phyloP scores from a whole-genome alignment of 2,329 filamentous ascomycete genomes.

The Emergomyces africanus region DNA sequence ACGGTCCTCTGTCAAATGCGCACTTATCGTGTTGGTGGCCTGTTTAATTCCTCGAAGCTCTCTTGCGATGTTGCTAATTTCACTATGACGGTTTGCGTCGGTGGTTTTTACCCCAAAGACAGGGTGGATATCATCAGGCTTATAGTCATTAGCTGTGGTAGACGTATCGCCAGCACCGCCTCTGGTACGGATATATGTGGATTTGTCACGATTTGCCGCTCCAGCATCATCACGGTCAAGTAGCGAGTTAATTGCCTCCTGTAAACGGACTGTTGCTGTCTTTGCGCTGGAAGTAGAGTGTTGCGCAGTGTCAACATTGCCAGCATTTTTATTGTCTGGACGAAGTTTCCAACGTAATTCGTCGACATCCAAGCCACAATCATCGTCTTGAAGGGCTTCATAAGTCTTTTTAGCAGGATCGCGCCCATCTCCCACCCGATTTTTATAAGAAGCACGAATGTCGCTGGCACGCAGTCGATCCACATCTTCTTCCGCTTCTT shows the following conservation, averaged over 20 bases:
- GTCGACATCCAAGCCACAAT: conserved; percentile 11
- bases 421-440: conserved; percentile 11
- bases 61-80: not conserved
- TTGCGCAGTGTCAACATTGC: not conserved
- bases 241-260: not conserved
- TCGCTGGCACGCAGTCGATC: conserved; percentile 24
- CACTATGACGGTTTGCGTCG: not conserved
- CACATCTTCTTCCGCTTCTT: conserved; percentile 15
- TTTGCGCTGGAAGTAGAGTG: not conserved
- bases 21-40: not conserved
- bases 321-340: not conserved
- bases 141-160: not conserved
- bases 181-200: not conserved
- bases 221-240: not conserved
- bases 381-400: conserved; percentile 4
- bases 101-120: not conserved
- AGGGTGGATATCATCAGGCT: not conserved
- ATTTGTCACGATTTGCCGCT: not conserved
- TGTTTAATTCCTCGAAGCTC: conserved; percentile 1
- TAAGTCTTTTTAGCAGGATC: conserved; percentile 7
- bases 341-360: conserved; percentile 10
- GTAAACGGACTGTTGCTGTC: not conserved
- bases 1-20: not conserved
- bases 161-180: not conserved
- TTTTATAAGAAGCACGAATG: conserved; percentile 21